Percentiles rank a stretch among this genome's conserved stretches.
Conservation (phyloP, 495 filamentous ascomycete species). For the Lophiotrema nucula region DNA sequence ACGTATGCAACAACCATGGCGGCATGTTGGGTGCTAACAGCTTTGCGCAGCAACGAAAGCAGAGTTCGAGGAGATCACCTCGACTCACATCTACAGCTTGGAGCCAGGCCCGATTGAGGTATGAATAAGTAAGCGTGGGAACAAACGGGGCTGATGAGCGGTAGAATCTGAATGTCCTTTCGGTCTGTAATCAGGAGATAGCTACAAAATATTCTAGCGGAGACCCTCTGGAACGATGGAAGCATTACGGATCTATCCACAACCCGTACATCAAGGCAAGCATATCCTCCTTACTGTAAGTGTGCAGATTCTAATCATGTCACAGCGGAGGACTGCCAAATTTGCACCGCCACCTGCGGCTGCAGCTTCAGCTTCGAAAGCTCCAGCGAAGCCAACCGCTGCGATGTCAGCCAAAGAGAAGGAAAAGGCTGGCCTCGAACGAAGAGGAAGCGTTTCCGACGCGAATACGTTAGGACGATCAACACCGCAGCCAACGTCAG, state of each 20-base stretch:
- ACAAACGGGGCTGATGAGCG: constrained; percentile 40
- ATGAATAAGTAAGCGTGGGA: not conserved
- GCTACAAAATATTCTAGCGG: constrained; percentile 54
- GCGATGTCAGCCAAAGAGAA: constrained; percentile 10
- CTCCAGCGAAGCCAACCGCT: constrained; percentile 3
- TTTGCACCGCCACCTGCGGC: constrained; percentile 10
- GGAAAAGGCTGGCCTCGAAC: not conserved
- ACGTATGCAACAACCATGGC: constrained; percentile 19
- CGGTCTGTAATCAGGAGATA: constrained; percentile 63
- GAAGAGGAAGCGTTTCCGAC: constrained; percentile 22
- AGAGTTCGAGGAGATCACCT: constrained; percentile 66
- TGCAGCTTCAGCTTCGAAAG: constrained; percentile 13
- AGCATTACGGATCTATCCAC: constrained; percentile 66
- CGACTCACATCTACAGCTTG: constrained; percentile 86
- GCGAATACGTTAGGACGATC: constrained; percentile 19
- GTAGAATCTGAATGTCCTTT: constrained; percentile 65
- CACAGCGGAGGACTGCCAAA: constrained; percentile 51
- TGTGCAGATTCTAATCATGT: not conserved
- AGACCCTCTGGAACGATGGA: constrained; percentile 60
- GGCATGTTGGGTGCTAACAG: constrained; percentile 1
- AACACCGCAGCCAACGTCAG: constrained; percentile 32
- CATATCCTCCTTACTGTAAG: not conserved
- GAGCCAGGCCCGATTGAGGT: constrained; percentile 66
- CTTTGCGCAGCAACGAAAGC: constrained; percentile 57
- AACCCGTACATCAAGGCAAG: constrained; percentile 63